Evolutionary conservation across 805 yeast genomes (phyloP), one percentile per base, ranked within the genome.

Genomic region (Wickerhamiella kurtzmanii): DNA sequence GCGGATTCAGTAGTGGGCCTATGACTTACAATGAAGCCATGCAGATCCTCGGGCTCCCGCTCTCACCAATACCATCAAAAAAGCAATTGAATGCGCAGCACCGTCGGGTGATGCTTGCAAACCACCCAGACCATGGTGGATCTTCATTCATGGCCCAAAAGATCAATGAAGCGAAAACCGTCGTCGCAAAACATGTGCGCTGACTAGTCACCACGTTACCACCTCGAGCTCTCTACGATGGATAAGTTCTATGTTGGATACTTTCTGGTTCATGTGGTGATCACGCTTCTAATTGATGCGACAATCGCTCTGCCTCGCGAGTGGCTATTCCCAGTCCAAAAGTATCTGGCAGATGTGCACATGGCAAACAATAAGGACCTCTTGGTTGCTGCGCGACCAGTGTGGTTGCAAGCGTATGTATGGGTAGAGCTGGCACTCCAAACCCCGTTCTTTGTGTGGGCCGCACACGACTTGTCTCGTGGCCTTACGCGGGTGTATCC

Each of bases 41-140:
- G 50, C 71, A 69, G 54, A 72, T 75, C 18, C 65, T 75, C 46
- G 73, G 69, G 51, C 64, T 74, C 16, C 48, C 47, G 46, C 48
- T 18, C 25, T 4, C 41, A 5, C 50, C 41, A 41, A 52, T 47
- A 58, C 70, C 48, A 60, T 64, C 55, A 25, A 40, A 65, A 79
- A 58, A 70, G 75, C 38, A 77, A 75, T 70, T 87, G 58, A 81
- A 82, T 60, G 86, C 80, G 51, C 79, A 78, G 50, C 95, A 88
- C 61, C 76, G 95, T 66, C 71, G 71, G 56, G 80, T 87, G 58
- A 83, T 88, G 92, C 65, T 85, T 65, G 75, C 82, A 44, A 88
- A 88, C 63, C 96, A 88, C 61, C 96, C 96, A 9, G 96, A 88
- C 68, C 82, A 79, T 61, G 96, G 96, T 32, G 96, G 96, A 2